These are phyloP conservation scores for Pichia sp. DNA, from an alignment of 1,139 yeast species.

Conservation along the genomic window DNA sequence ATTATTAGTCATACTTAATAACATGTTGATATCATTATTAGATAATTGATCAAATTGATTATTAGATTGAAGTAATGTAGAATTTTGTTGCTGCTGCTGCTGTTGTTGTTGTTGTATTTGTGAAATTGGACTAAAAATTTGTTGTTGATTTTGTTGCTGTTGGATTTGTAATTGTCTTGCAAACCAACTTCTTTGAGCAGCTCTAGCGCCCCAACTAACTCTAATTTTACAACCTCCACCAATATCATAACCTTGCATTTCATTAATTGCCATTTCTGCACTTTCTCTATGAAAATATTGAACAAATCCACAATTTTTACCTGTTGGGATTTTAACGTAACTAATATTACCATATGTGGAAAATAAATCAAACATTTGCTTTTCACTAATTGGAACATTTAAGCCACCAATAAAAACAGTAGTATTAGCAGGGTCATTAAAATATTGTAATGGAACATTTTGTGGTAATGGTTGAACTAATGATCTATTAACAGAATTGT, in stretches of 20 bases:
- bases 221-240: conserved; percentile 59
- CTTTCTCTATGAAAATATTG: conserved; percentile 57
- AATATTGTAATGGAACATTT: conserved; percentile 29
- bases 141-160: conserved; percentile 24
- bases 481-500: conserved; percentile 12
- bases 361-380: conserved; percentile 53
- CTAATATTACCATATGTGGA: conserved; percentile 61
- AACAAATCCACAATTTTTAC: conserved; percentile 69
- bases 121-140: no score
- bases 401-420: conserved; percentile 72
- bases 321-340: conserved; percentile 63
- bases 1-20: conserved; percentile 14
- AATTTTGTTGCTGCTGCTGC: conserved; percentile 11
- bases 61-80: conserved; percentile 11
- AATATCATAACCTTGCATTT: conserved; percentile 69
- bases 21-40: conserved; percentile 13
- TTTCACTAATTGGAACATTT: conserved; percentile 49
- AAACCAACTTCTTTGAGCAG: conserved; percentile 32
- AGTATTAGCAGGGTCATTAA: conserved; percentile 59
- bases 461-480: conserved; percentile 27
- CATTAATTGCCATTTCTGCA: conserved; percentile 66
- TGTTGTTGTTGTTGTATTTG: no score
- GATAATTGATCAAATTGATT: conserved; percentile 19
- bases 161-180: conserved; percentile 29
- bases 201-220: conserved; percentile 61